A percentile compares a stretch with the other conserved stretches of the same genome.
These are phyloP conservation scores for Starmerella lactis-condensi DNA, from an alignment of 805 yeast species.

Conservation along the genomic window DNA sequence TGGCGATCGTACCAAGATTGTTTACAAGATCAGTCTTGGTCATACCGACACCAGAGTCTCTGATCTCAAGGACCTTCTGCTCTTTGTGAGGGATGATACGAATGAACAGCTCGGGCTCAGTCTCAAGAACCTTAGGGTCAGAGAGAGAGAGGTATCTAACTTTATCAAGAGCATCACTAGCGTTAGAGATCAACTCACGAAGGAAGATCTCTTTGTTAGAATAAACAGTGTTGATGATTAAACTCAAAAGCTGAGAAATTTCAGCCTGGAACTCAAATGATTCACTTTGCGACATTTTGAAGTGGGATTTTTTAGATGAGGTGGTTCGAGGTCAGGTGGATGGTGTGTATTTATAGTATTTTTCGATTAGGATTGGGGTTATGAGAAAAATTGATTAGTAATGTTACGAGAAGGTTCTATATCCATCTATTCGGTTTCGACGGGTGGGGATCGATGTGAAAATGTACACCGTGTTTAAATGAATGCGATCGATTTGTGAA, in stretches of 20 bases:
- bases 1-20: constrained; percentile 99
- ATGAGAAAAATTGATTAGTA: neutral
- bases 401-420: constrained; percentile 13
- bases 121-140: constrained; percentile 77
- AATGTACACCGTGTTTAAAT: too few relatives aligned
- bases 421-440: too few relatives aligned
- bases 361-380: constrained; percentile 6
- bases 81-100: constrained; percentile 96
- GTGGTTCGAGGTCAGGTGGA: neutral
- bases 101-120: constrained; percentile 91
- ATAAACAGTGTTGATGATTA: constrained; percentile 98
- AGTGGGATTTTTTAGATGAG: neutral
- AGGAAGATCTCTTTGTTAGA: constrained; percentile 98
- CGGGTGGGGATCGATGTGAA: too few relatives aligned
- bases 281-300: constrained; percentile 21
- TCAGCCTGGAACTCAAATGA: constrained; percentile 90
- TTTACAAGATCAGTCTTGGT: constrained; percentile 97
- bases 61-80: constrained; percentile 79
- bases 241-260: constrained; percentile 99
- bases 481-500: too few relatives aligned
- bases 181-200: constrained; percentile 96
- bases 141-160: constrained; percentile 91
- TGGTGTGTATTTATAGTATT: constrained; percentile 5
- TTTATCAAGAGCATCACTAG: constrained; percentile 97
- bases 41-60: constrained; percentile 99